phyloP scores from a whole-genome alignment of 305 asterid species.

The Caryopteris hybrid region DNA sequence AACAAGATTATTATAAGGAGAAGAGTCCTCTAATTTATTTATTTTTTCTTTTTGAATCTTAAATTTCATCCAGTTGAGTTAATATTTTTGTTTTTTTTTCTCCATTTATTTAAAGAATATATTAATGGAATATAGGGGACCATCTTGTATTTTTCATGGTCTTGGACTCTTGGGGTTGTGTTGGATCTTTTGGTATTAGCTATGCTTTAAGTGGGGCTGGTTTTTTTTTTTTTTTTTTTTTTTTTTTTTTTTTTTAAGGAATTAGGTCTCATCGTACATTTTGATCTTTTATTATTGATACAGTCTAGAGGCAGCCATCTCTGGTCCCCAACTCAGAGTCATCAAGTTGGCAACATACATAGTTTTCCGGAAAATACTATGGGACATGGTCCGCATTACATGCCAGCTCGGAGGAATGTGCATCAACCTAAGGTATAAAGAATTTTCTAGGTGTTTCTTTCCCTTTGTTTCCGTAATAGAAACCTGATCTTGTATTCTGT shows the following conservation, averaged over 20 bases:
- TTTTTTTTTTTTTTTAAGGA: too few species aligned
- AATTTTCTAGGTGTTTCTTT: not conserved
- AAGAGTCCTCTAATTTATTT: too few species aligned
- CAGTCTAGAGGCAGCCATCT: constrained; percentile 48
- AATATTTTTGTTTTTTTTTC: too few species aligned
- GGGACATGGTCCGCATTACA: constrained; percentile 49
- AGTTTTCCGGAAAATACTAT: constrained; percentile 35
- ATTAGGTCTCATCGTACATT: not conserved
- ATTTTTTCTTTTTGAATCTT: too few species aligned
- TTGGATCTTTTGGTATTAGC: constrained; percentile 21
- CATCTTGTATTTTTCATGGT: not conserved
- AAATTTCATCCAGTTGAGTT: too few species aligned
- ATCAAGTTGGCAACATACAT: constrained; percentile 36
- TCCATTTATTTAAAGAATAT: too few species aligned
- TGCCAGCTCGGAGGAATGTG: constrained; percentile 52
- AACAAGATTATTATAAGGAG: too few species aligned
- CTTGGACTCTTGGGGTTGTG: not conserved
- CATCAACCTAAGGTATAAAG: constrained; percentile 46
- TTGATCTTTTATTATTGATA: constrained; percentile 20
- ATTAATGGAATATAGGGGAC: too few species aligned
- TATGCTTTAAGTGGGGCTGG: not conserved
- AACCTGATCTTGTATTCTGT: too few species aligned
- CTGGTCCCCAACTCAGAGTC: constrained; percentile 40
- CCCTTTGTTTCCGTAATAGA: too few species aligned
- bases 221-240: too few species aligned